A percentile compares a stretch with the other conserved stretches of the same genome.
Evolutionary conservation across 257 asterid species (phyloP).

Genomic region (Scutellaria baicalensis): DNA sequence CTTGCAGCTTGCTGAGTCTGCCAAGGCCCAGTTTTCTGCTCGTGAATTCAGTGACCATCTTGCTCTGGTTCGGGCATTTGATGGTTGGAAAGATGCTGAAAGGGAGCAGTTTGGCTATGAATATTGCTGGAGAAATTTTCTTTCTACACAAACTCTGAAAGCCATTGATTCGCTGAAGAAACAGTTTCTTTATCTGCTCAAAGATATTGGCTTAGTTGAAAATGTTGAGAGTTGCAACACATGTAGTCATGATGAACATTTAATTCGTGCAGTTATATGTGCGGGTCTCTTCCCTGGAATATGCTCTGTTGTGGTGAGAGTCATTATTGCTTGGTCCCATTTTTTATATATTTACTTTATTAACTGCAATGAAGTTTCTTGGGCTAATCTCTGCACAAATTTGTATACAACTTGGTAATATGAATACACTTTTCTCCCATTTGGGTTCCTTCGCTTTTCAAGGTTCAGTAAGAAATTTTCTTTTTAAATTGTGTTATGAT

Average conservation of each 20-base stretch:
- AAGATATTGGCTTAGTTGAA: constrained; percentile 65
- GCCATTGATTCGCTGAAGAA: constrained; percentile 87
- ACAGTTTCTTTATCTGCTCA: constrained; percentile 70
- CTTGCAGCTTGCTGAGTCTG: constrained; percentile 91
- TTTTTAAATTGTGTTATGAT: not conserved
- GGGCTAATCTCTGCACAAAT: not conserved
- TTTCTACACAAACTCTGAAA: constrained; percentile 79
- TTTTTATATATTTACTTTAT: not conserved
- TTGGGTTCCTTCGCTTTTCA: not conserved
- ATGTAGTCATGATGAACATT: constrained; percentile 72
- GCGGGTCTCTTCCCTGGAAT: constrained; percentile 93
- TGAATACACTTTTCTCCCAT: not conserved
- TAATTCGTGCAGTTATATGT: constrained; percentile 70
- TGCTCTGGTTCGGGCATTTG: constrained; percentile 75
- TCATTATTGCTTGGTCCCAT: not conserved
- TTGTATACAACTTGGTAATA: not conserved
- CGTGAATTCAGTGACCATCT: constrained; percentile 89
- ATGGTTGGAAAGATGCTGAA: constrained; percentile 94
- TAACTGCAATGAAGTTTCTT: not conserved
- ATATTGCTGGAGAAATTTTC: constrained; percentile 90
- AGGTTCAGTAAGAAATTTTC: not conserved
- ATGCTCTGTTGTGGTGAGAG: constrained; percentile 88
- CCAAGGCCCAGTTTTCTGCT: constrained; percentile 83
- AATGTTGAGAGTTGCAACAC: constrained; percentile 58
- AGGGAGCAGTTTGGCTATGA: constrained; percentile 60